Conservation (phyloP, 441 rosid species). For the Gossypium gossypioides region DNA sequence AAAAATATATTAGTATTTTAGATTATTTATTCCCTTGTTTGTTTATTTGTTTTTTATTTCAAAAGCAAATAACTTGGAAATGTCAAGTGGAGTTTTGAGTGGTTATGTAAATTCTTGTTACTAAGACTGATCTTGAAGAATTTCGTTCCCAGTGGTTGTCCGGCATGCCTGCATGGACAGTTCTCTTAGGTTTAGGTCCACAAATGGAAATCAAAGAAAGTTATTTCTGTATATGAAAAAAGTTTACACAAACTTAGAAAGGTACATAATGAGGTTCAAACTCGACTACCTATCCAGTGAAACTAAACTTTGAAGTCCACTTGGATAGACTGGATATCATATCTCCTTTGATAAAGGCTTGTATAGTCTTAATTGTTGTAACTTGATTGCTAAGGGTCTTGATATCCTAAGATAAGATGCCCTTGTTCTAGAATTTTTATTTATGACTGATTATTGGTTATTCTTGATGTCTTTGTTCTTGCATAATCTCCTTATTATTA, state of each 20-base stretch:
- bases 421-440: not conserved
- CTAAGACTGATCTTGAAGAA: not conserved
- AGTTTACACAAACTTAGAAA: not conserved
- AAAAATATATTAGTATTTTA: not conserved
- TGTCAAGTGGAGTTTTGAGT: not conserved
- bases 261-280: not conserved
- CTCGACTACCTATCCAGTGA: not conserved
- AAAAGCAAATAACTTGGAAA: not conserved
- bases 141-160: not conserved
- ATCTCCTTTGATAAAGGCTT: not conserved
- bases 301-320: not conserved
- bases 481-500: not conserved
- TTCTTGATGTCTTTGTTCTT: not conserved
- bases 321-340: not conserved
- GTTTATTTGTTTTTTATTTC: not conserved
- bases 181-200: not conserved
- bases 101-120: not conserved
- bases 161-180: not conserved
- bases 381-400: not conserved
- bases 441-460: not conserved
- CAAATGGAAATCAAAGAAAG: not conserved
- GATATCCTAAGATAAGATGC: not conserved
- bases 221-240: not conserved
- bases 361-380: not conserved
- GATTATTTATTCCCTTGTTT: not conserved